Base-by-base conservation (phyloP, 1,139 yeast species). In the Saccharomyces hybrid region DNA sequence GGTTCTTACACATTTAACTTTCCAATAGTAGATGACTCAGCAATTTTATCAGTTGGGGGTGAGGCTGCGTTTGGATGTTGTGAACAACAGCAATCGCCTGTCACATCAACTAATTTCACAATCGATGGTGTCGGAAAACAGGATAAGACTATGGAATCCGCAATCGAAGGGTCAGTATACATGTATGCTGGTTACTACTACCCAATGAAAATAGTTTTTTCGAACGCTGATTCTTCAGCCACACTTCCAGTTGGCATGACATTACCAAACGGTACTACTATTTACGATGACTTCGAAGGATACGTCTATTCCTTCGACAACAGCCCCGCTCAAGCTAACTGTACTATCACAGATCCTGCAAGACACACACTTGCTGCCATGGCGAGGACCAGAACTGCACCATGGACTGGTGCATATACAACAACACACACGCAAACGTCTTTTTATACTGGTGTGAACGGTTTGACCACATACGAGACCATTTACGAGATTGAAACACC, bases 11-110 rank as follows among this genome's bases (percentile, higher is more conserved):
- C 61, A 5, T 29, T 48, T 4, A 56, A 55, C 29, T 68, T 68
- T 54, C 65, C 64, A 55, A 58, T 56, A 25, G 63, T 57, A 3
- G 59, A 63, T 60, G 62, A 67, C 14, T 58, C 63, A 16, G 67
- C 61, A 2, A 58, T 61, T 59, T 57, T 69, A 2, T 59, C 60
- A 52, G 49, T 69, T 51, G 72, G 70, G 41, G 55, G 56, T 27
- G 61, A 57, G 2, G 60, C 58, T 50, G 72, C 69, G 3, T 66
- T 69, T 44, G 61, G 55, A 23, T 70, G 73, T 58, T 70, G 73
- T 60, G 52, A 59, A 7, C 53, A 56, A 27, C 19, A 32, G 25
- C 46, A 26, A 19, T 29, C 44, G 1, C 52, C 56, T 3, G 27
- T 44, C 16, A 26, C 28, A 5, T 44, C 44, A 26, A 47, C 54